Conservation (phyloP, 129 eudicot genomes). For the Calendula officinalis region DNA sequence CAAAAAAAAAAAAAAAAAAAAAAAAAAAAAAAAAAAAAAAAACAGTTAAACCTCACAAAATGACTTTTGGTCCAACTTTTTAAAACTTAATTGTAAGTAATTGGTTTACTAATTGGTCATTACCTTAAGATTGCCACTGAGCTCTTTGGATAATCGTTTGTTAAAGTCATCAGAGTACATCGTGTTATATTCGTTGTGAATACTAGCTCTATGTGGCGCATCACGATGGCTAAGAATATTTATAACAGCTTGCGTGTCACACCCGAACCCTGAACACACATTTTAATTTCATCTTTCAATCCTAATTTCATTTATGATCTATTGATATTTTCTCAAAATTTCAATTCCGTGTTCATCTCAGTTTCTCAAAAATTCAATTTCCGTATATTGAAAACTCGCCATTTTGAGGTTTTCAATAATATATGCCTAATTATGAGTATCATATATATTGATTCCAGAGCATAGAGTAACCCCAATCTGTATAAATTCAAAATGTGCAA, state of each 20-base stretch:
- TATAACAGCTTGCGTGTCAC: conserved; percentile 69
- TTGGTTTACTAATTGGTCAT: no score
- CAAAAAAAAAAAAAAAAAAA: no score
- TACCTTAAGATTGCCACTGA: conserved; percentile 71
- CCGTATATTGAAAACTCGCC: background rate
- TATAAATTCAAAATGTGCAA: background rate
- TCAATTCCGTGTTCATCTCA: no score
- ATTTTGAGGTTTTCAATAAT: background rate
- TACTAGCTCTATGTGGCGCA: conserved; percentile 69
- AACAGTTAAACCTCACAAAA: no score
- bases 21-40: no score
- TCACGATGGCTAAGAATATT: conserved; percentile 84
- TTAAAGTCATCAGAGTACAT: conserved; percentile 61
- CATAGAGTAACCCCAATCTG: background rate
- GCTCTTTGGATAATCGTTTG: conserved; percentile 68
- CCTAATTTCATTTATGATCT: background rate
- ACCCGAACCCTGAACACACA: conserved; percentile 66
- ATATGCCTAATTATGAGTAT: background rate
- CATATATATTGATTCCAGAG: background rate
- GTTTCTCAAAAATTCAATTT: background rate
- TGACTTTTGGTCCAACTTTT: no score
- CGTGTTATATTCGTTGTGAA: conserved; percentile 62
- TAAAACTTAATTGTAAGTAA: no score
- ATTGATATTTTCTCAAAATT: no score
- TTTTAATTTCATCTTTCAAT: background rate